Conservation (phyloP, 768 basidiomycete genomes). For the Rhodotorula sphaerocarpa region DNA sequence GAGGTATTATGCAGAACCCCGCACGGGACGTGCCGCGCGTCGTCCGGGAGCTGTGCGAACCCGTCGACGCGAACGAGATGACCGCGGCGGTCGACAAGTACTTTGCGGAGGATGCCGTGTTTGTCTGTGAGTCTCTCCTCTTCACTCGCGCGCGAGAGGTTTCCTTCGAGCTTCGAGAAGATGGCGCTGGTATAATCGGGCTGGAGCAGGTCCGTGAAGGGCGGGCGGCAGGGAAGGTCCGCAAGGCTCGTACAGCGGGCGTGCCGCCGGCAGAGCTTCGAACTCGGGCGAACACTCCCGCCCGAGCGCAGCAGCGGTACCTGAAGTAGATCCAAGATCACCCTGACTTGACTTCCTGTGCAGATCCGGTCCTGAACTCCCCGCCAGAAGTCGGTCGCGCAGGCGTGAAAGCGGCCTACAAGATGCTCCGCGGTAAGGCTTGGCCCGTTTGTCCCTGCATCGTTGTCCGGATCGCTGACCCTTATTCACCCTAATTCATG, state of each 20-base stretch:
- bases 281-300: too few relatives aligned
- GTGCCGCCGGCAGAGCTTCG: too few relatives aligned
- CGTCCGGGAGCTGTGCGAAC: constrained; percentile 10
- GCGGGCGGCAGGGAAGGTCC: too few relatives aligned
- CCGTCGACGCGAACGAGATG: background rate
- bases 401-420: constrained; percentile 30
- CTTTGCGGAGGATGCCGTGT: constrained; percentile 13
- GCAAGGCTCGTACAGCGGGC: too few relatives aligned
- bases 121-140: background rate
- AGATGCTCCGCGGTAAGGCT: constrained; percentile 20
- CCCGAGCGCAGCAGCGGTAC: too few relatives aligned
- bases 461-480: background rate
- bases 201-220: too few relatives aligned
- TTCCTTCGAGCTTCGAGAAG: background rate
- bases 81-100: constrained; percentile 25
- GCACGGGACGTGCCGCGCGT: constrained; percentile 13
- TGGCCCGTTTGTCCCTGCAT: background rate
- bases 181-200: too few relatives aligned
- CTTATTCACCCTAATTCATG: constrained; percentile 1
- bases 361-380: constrained; percentile 26
- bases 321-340: too few relatives aligned
- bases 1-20: constrained; percentile 29
- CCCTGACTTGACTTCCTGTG: too few relatives aligned
- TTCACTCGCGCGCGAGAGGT: background rate
- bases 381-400: constrained; percentile 4